phyloP scores from a whole-genome alignment of 2,329 filamentous ascomycete genomes.

The Stachybotrys chartarum region DNA sequence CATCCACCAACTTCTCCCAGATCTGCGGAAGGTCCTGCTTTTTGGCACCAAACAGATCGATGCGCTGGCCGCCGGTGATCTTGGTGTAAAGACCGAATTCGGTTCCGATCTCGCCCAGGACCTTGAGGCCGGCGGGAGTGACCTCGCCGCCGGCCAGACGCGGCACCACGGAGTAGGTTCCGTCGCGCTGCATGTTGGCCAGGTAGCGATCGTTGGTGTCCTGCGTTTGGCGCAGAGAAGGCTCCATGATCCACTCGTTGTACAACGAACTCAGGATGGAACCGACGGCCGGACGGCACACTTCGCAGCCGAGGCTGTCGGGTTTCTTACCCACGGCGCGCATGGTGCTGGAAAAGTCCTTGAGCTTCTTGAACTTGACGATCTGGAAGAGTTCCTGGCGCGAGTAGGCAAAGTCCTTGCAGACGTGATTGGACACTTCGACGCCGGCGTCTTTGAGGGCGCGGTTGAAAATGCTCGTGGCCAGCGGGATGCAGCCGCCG shows the following conservation, averaged over 20 bases:
- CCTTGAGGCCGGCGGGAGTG: conserved; percentile 75
- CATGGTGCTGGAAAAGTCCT: not conserved
- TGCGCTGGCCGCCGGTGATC: conserved; percentile 85
- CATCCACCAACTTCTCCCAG: conserved; percentile 73
- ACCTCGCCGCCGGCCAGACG: conserved; percentile 81
- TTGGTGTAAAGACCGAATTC: conserved; percentile 83
- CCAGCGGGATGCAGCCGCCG: conserved; percentile 82
- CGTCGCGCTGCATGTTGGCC: conserved; percentile 85
- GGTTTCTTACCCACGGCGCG: conserved; percentile 52
- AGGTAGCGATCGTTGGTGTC: conserved; percentile 88
- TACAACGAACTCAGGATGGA: conserved; percentile 76
- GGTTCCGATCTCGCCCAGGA: conserved; percentile 77
- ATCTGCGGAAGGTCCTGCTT: conserved; percentile 81
- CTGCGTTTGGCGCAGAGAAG: conserved; percentile 65
- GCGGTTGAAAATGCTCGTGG: conserved; percentile 84
- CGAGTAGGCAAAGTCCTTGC: conserved; percentile 76
- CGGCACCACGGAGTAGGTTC: conserved; percentile 83
- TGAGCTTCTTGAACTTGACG: conserved; percentile 64
- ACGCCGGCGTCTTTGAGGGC: conserved; percentile 80
- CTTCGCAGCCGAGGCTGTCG: conserved; percentile 72
- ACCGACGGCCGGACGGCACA: conserved; percentile 76
- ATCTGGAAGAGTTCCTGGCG: conserved; percentile 89
- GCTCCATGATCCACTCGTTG: conserved; percentile 76
- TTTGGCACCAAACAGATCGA: conserved; percentile 86
- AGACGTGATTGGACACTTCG: conserved; percentile 81